These are phyloP conservation scores for Ilex asprella DNA, from an alignment of 257 asterid species.

Conservation along the genomic window DNA sequence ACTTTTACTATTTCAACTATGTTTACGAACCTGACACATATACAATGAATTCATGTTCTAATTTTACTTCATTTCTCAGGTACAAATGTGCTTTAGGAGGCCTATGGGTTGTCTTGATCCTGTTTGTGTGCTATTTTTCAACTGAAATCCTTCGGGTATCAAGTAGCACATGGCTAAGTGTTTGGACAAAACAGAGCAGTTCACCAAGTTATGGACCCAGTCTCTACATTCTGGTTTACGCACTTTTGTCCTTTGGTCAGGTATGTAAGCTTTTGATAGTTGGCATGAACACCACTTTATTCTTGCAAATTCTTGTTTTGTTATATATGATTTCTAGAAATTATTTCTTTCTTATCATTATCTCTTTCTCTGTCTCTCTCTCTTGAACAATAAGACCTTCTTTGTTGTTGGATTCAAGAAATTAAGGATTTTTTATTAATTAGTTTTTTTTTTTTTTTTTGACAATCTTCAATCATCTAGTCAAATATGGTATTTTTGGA, in stretches of 20 bases:
- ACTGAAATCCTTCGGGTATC: slow-evolving; percentile 68
- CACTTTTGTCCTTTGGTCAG: slow-evolving; percentile 67
- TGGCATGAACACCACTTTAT: not conserved
- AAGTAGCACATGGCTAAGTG: slow-evolving; percentile 92
- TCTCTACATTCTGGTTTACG: slow-evolving; percentile 64
- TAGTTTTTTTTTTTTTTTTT: too few relatives aligned
- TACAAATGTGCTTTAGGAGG: slow-evolving; percentile 92
- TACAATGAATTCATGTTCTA: not conserved
- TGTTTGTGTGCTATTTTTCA: slow-evolving; percentile 55
- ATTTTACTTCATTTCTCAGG: slow-evolving; percentile 31
- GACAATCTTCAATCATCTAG: too few relatives aligned
- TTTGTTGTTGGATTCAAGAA: too few relatives aligned
- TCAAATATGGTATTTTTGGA: too few relatives aligned
- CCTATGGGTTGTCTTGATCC: slow-evolving; percentile 71
- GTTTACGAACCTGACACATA: too few relatives aligned
- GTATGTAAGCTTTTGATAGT: slow-evolving; percentile 30
- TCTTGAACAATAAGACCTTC: too few relatives aligned
- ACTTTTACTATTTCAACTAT: too few relatives aligned
- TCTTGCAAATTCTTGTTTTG: not conserved
- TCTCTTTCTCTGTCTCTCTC: not conserved
- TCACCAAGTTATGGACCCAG: slow-evolving; percentile 36
- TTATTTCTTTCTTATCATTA: not conserved
- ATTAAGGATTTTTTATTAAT: too few relatives aligned
- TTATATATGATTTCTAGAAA: too few relatives aligned
- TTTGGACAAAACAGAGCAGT: slow-evolving; percentile 61